Evolutionary conservation across 768 basidiomycete genomes (phyloP), one percentile per base, ranked within the genome.

Genomic region (Tricholoma saponaceum): DNA sequence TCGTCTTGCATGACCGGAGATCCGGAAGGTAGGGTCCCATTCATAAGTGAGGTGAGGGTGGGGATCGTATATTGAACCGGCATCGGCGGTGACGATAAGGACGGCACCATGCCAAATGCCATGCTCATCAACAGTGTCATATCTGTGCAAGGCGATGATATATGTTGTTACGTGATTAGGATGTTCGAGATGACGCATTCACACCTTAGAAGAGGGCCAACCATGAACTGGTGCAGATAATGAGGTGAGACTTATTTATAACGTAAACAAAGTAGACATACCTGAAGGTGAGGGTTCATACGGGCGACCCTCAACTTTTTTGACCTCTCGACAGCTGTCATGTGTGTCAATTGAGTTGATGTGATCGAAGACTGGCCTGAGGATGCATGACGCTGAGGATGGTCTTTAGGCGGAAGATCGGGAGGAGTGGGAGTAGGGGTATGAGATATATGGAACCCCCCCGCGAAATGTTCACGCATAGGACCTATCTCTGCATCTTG

Each of bases 31-130:
- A 43, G 86, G 85, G 65, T 93, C 88, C 88, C 89, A 93, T 57
- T 83, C 78, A 64, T 90, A 86, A 7, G 79, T 83, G 5, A 95
- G 70, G 7, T 72, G 74, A 1, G 92, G 92, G 62, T 82, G 79
- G 0, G 90, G 89, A 16, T 88, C 85, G 64, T 94, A 94, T 8
- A 80, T 75, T 1, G 89, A 92, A 14, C 89, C 89, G 22, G 84
- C 78, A 69, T 94, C 92, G 22, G 89, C 83, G 47, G 92, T 92
- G 62, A 98, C 93, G 56, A 98, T 80, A 71, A 99, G 73, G 10
- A 85, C 92, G 12, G 89, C 91, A 6, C 95, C 96, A 60, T 87
- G 81, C 92, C 94, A 99, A 33, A 94, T 74, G 16, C 86, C 84
- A 22, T 83, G 75, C 59, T 85, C 76, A 62, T 91, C 87, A 23